These are phyloP conservation scores for Aspergillus carbonarius DNA, from an alignment of 2,329 filamentous ascomycete species.

Conservation along the genomic window DNA sequence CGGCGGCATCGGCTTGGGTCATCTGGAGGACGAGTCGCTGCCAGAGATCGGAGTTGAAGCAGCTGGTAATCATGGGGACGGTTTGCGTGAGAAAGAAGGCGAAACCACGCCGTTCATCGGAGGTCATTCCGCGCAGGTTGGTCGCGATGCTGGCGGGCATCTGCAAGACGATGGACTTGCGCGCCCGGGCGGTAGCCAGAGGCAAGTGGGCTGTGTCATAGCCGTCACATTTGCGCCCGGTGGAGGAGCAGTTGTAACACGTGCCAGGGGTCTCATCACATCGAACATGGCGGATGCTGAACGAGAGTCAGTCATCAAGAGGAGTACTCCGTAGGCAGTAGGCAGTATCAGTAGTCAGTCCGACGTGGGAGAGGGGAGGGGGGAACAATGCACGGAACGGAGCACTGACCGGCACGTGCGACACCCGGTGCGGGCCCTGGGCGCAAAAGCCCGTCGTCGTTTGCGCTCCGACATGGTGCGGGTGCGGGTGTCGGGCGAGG, in stretches of 20 bases:
- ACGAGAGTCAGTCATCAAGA: too few species aligned
- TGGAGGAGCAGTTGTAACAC: too few species aligned
- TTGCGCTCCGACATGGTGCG: too few species aligned
- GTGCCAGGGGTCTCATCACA: not conserved
- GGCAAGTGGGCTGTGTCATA: not conserved
- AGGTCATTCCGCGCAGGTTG: not conserved
- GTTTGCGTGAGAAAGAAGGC: slow-evolving; percentile 20
- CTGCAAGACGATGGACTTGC: not conserved
- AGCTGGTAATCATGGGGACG: slow-evolving; percentile 13
- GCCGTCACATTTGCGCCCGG: too few species aligned
- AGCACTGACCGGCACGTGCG: slow-evolving; percentile 3
- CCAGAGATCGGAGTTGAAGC: slow-evolving; percentile 18
- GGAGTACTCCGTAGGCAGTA: too few species aligned
- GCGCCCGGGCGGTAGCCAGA: not conserved
- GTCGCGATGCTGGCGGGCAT: not conserved
- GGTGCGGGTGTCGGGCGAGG: too few species aligned
- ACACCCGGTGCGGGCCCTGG: not conserved
- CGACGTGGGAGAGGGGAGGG: too few species aligned
- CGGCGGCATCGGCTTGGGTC: slow-evolving; percentile 19
- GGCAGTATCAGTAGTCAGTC: too few species aligned
- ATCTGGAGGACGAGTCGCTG: slow-evolving; percentile 23
- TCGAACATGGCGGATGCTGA: not conserved
- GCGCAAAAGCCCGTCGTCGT: too few species aligned
- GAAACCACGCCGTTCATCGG: slow-evolving; percentile 21
- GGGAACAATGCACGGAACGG: too few species aligned